Evolutionary conservation across 345 rosid species (phyloP).

Genomic region (Aquilaria malaccensis): DNA sequence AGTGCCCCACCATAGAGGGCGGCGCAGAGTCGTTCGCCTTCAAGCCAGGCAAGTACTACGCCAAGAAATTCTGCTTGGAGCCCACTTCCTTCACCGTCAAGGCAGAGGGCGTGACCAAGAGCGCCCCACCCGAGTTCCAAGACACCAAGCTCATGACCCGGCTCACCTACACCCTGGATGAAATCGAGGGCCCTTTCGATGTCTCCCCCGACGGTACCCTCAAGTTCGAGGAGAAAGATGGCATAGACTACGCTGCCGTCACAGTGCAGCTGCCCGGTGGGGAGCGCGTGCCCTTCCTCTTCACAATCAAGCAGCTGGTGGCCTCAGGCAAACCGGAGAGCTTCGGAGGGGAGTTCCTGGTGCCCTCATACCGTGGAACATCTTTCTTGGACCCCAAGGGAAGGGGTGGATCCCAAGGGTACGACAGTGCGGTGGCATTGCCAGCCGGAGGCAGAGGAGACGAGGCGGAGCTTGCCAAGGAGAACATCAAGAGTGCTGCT

Average conservation of each 20-base stretch:
- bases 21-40: slow-evolving; percentile 66
- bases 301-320: slow-evolving; percentile 72
- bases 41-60: slow-evolving; percentile 78
- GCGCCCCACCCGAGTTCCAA: slow-evolving; percentile 85
- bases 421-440: slow-evolving; percentile 82
- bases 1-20: slow-evolving; percentile 80
- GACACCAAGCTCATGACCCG: slow-evolving; percentile 98
- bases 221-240: slow-evolving; percentile 81
- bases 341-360: slow-evolving; percentile 64
- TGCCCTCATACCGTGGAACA: slow-evolving; percentile 76
- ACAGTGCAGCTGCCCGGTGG: slow-evolving; percentile 87
- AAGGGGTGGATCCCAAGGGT: slow-evolving; percentile 83
- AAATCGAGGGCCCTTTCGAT: slow-evolving; percentile 93
- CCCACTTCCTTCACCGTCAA: slow-evolving; percentile 98
- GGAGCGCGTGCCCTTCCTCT: slow-evolving; percentile 85
- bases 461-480: slow-evolving; percentile 80
- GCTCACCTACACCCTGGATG: slow-evolving; percentile 91
- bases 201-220: slow-evolving; percentile 53
- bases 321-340: slow-evolving; percentile 79
- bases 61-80: slow-evolving; percentile 85
- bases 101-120: slow-evolving; percentile 78
- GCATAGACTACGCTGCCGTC: slow-evolving; percentile 85
- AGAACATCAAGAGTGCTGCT: slow-evolving; percentile 63
- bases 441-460: slow-evolving; percentile 98
- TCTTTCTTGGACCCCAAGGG: slow-evolving; percentile 97